Evolutionary conservation across 306 rosid species (phyloP), one percentile per base, ranked within the genome.

Genomic region (Carpinus fangiana): DNA sequence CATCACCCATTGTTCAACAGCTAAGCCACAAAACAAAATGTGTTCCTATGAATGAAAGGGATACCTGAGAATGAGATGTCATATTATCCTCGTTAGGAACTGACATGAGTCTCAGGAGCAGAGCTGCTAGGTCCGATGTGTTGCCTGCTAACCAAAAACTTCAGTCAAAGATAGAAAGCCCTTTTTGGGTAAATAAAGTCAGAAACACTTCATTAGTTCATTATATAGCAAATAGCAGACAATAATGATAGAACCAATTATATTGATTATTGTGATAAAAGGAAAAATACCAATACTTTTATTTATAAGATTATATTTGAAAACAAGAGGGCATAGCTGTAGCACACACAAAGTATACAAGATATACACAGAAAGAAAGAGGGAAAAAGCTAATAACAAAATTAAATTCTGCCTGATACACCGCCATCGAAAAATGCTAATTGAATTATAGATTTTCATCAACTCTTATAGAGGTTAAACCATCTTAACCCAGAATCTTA

Each of bases 41-140:
- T 5, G 51, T 73, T 43, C 46, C 56, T 54, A 71, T 65, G 26
- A 84, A 81, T n/a, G 81, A 70, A 74, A 76, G 66, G 34, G 23
- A 60, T 80, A 93, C 99, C 98, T 91, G 93, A 53, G 87, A 77
- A 55, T 89, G 82, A 50, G 93, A 79, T 46, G 97, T 69, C 70
- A 70, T 53, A 84, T 75, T 80, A 59, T 92, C 98, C 69, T 91
- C 93, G 20, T 91, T 76, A 17, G 96, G 87, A 82, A 60, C 64
- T 12, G 91, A 87, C 97, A 90, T 90, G 77, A 76, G 66, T 64
- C 73, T 53, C 36, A 43, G 41, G 82, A 85, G 79, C 70, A 75
- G 76, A 41, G 75, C 65, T 73, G 81, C 76, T 75, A 18, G 36
- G 71, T 78, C 83, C 78, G 71, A 78, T 66, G 56, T 57, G 52